phyloP scores from a whole-genome alignment of 2,329 filamentous ascomycete species.

The Fusarium neocosmosporiellum region DNA sequence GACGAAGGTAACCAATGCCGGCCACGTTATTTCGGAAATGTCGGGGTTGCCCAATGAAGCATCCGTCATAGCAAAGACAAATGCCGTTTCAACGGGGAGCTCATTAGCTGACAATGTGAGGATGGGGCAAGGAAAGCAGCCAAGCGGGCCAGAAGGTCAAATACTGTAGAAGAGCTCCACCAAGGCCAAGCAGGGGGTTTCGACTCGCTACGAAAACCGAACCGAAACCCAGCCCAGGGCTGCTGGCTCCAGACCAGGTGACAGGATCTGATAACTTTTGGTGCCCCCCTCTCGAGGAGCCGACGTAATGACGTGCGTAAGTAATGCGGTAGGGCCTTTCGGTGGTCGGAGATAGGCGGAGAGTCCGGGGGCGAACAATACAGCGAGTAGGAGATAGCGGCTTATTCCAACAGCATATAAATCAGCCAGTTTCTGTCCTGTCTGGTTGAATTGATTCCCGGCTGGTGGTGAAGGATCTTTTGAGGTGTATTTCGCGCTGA shows the following conservation, averaged over 20 bases:
- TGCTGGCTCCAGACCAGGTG: not conserved
- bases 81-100: not conserved
- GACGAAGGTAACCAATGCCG: not conserved
- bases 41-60: not conserved
- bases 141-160: not conserved
- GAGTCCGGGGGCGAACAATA: conserved; percentile 13
- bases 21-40: conserved; percentile 1
- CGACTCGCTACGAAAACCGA: not conserved
- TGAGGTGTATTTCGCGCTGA: not conserved
- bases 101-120: not conserved
- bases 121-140: not conserved
- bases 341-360: conserved; percentile 33
- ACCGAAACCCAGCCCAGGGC: not conserved
- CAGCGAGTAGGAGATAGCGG: conserved; percentile 29
- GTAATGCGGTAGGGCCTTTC: conserved; percentile 8
- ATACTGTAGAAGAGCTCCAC: conserved; percentile 2
- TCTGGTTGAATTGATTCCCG: not conserved
- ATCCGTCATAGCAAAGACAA: not conserved
- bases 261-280: conserved; percentile 28
- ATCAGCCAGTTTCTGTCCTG: not conserved
- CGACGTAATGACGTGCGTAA: conserved; percentile 23
- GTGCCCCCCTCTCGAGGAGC: not conserved
- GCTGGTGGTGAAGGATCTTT: not conserved
- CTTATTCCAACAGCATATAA: conserved; percentile 12
- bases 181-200: conserved; percentile 3